Evolutionary conservation across 2,329 filamentous ascomycete genomes (phyloP).

Genomic region (Myriangium duriaei): DNA sequence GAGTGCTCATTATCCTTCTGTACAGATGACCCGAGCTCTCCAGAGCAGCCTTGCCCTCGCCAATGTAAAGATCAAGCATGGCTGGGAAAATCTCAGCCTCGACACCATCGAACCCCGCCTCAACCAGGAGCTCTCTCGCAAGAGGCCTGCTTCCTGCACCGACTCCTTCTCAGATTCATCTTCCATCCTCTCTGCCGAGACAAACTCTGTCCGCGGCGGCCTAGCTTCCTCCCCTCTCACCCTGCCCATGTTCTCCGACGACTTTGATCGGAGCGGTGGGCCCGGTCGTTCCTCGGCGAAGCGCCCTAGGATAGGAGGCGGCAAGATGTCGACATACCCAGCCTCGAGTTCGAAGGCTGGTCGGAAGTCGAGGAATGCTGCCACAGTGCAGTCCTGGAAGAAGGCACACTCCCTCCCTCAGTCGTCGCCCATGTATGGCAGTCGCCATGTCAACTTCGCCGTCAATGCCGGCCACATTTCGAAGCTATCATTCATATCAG

Average conservation of each 20-base stretch:
- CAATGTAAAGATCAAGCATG: conserved; percentile 94
- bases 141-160: conserved; percentile 51
- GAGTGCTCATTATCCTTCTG: conserved; percentile 5
- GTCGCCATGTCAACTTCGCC: conserved; percentile 62
- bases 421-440: conserved; percentile 74
- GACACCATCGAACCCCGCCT: conserved; percentile 76
- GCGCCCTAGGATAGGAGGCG: conserved; percentile 14
- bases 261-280: conserved; percentile 57
- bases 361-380: conserved; percentile 18
- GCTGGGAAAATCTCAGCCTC: conserved; percentile 81
- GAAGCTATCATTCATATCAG: conserved; percentile 66
- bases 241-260: conserved; percentile 72
- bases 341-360: conserved; percentile 21
- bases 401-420: conserved; percentile 63
- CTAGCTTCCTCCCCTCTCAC: conserved; percentile 80
- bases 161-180: conserved; percentile 80
- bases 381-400: conserved; percentile 54
- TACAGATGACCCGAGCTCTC: conserved; percentile 78
- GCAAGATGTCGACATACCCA: conserved; percentile 11
- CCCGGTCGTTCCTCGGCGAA: conserved; percentile 23
- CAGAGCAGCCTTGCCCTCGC: conserved; percentile 91
- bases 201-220: conserved; percentile 47
- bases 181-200: conserved; percentile 67
- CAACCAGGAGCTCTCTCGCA: conserved; percentile 65
- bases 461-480: conserved; percentile 48